phyloP scores from a whole-genome alignment of 1,284 basidiomycete genomes.

The Flammula alnicola region DNA sequence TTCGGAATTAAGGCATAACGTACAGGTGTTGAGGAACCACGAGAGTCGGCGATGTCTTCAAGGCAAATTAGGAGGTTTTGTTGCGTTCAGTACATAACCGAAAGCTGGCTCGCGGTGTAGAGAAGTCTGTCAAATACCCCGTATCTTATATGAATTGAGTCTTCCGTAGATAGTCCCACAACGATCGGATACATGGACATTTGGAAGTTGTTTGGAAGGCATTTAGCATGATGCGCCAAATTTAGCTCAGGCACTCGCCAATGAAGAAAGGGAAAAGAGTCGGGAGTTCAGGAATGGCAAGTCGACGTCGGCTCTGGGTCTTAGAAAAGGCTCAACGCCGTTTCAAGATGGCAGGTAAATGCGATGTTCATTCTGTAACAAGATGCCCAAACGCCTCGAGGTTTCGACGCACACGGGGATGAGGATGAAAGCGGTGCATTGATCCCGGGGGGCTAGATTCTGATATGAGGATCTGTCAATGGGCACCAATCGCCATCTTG shows the following conservation, averaged over 20 bases:
- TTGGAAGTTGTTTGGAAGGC: slow-evolving; percentile 11
- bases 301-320: neutral
- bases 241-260: slow-evolving; percentile 5
- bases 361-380: slow-evolving; percentile 9
- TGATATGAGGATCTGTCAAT: neutral
- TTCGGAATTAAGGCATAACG: neutral
- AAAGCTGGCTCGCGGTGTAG: slow-evolving; percentile 15
- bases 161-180: neutral
- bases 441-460: too few relatives aligned
- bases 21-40: slow-evolving; percentile 9
- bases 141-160: slow-evolving; percentile 16
- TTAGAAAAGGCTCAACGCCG: slow-evolving; percentile 3
- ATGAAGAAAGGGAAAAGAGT: neutral
- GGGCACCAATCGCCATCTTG: neutral
- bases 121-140: neutral
- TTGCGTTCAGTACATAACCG: slow-evolving; percentile 20
- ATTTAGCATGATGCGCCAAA: slow-evolving; percentile 8
- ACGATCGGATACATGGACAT: slow-evolving; percentile 2
- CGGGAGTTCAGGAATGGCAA: slow-evolving; percentile 4
- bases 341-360: slow-evolving; percentile 20
- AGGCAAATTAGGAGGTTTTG: slow-evolving; percentile 8
- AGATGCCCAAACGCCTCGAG: slow-evolving; percentile 12
- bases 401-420: neutral
- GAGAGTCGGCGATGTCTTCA: slow-evolving; percentile 8
- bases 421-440: neutral